Evolutionary conservation across 1,284 basidiomycete species (phyloP), one percentile per base, ranked within the genome.

Genomic region (Cryptococcus sp.): DNA sequence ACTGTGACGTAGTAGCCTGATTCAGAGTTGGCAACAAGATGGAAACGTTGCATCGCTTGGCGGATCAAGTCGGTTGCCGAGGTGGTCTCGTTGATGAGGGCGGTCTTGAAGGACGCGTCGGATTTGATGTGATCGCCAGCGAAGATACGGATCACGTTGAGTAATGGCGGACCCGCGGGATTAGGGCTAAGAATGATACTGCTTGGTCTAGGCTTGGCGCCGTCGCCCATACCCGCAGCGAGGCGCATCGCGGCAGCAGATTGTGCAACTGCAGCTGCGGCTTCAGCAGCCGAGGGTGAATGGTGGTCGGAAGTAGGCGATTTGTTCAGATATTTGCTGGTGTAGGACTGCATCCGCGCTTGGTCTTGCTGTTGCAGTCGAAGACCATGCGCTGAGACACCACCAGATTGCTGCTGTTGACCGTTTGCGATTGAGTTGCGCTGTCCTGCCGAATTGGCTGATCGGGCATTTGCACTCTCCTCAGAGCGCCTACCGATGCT

Each of bases 101-200:
- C 95, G 1, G 95, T 98, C 82, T 98, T 98, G 84, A 98, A 99
- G 0, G 93, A 96, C 3, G 93, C 91, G 66, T 97, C 93, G 1
- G 91, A 91, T 72, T 93, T 87, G 60, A 82, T 72, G 20, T 78
- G 71, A 62, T 89, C 87, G 10, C 94, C 95, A 0, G 93, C 93
- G 74, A 99, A 98, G 47, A 99, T 87, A 19, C 94, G 88, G 53
- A 98, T 87, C 59, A 99, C 94, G 69, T 89, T 96, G 59, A 98
- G 84, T 65, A 94, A 88, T 0, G 91, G 91, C 17, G 83, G 84
- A 2, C 85, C 81, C 10, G 82, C 84, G 64, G 52, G 76, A 56
- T 73, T 77, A 8, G 80, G 78, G 8, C 69, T 74, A 40, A 82
- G 71, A 54, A 83, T 79, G 47, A 83, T 72, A 64, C 80, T 81